Conservation (phyloP, 768 basidiomycete genomes). For the Rhizopogon rudus region DNA sequence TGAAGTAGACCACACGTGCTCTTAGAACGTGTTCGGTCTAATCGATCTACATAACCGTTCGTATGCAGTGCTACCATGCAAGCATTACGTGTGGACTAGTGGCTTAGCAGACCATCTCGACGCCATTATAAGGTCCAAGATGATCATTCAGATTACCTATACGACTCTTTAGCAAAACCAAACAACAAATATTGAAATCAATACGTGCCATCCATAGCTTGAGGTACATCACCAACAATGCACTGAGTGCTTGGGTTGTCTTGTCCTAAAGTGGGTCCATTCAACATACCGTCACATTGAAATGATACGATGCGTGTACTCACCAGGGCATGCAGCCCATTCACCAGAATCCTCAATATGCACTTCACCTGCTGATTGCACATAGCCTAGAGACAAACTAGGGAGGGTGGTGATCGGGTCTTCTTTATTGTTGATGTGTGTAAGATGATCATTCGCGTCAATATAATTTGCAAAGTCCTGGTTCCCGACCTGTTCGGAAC, state of each 20-base stretch:
- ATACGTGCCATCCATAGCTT: conserved; percentile 27
- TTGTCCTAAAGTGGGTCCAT: conserved; percentile 34
- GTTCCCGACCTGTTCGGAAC: conserved; percentile 43
- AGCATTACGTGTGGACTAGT: no score
- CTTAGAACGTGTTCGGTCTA: no score
- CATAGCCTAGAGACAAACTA: conserved; percentile 31
- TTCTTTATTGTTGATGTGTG: conserved; percentile 50
- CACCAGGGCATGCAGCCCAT: conserved; percentile 55
- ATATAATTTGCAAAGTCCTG: conserved; percentile 55
- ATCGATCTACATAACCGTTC: no score
- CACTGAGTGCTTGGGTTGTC: conserved; percentile 47
- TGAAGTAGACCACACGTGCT: no score
- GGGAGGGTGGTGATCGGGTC: conserved; percentile 35
- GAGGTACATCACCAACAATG: conserved; percentile 21
- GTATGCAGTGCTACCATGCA: no score
- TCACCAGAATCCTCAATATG: conserved; percentile 39
- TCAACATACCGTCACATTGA: background rate
- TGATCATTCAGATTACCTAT: conserved; percentile 38
- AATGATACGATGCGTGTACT: background rate
- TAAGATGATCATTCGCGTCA: conserved; percentile 39
- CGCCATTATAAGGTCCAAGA: conserved; percentile 31
- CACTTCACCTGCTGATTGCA: conserved; percentile 36
- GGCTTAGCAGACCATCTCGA: conserved; percentile 16
- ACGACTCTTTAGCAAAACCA: background rate
- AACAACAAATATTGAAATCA: background rate